Base-by-base conservation (phyloP, 2,329 filamentous ascomycete genomes). In the Trichoderma breve region DNA sequence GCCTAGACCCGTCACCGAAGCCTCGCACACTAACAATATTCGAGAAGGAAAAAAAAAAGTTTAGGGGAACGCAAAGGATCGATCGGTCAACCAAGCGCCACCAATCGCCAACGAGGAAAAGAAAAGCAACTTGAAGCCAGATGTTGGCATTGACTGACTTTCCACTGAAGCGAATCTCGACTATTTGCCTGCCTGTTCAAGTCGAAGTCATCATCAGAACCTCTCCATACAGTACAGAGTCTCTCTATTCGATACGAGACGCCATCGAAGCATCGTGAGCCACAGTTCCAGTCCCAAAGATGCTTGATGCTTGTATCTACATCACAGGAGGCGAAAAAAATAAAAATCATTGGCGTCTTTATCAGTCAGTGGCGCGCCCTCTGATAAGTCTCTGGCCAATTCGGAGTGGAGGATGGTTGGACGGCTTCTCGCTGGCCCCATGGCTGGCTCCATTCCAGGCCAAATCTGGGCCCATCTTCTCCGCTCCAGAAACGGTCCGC, bases 351-450 rank as follows among this genome's bases (percentile, higher is more conserved):
- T 5, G 68, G 57, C 8, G 12, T 15, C 60, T 66, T 58, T 65
- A 71, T 71, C 69, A 71, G 69, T 71, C 69, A 71, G 69, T 65
- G 69, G 61, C 61, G 47, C 34, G 18, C 61, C 30, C 36, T 53
- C 28, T 6, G 65, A 69, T 60, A 69, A 30, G 36, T 60, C 30
- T 64, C 26, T 47, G 64, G 7, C 32, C 64, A 57, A 57, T 24
- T 28, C 28, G 8, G 28, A 53, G 28, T 39, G 28, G 53, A 43
- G 36, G 55, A 47, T 60, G 55, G 66, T 36, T 43, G 39, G 57
- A 47, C 47, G 55, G 66, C 53, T 30, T 61, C 53, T 61, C 14
- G 36, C 47, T 26, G 26, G 66, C 28, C 28, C 51, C 66, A 69
- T 21, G 34, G 18, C 28, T 66, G 43, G 63, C 32, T 66, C 55